Evolutionary conservation across 2,329 filamentous ascomycete species (phyloP), one percentile per base, ranked within the genome.

Genomic region (Ampelomyces quisqualis): DNA sequence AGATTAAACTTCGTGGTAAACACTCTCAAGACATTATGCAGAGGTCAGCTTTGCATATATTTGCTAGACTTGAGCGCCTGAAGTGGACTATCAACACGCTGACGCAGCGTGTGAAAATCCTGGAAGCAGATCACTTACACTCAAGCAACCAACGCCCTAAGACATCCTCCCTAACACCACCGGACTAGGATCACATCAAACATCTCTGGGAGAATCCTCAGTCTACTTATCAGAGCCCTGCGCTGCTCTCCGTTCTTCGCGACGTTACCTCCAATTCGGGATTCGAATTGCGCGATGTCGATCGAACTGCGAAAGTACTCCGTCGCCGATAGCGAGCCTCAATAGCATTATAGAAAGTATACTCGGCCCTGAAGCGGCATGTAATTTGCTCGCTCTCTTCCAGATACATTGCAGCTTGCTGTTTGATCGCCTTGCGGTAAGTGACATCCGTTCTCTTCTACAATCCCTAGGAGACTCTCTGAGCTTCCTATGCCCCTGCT

Each of bases 381-480:
- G 42, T 6, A 39, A 40, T 9, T 38, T 66, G 10, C 41, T 66
- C 31, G 40, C 43, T 14, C 28, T 65, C 52, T 73, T 73, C 39
- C 58, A 66, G 18, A 59, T 68, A 33, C 60, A 73, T 41, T 73
- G 7, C 64, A 19, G 65, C 68, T 2, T 67, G 66, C 38, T 72
- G 62, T 43, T 49, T 73, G 38, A 71, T 73, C 20, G 68, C 71
- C 5, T 66, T 73, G 3, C 60, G 71, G 32, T 34, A 14, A 23
- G 33, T 35, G 10, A 26, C 13, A 15, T 4, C 15, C 27, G 4
- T 29, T 3, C 14, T 5, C 27, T 14, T 17, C 14, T 29, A 7
- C 8, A 15, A 5, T 5, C 23, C 4, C 23, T 4, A 11, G 23
- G 9, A 26, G 4, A 26, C n/a, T n/a, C n/a, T n/a, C n/a, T n/a